These are phyloP conservation scores for Colletotrichum sp. DNA, from an alignment of 2,329 filamentous ascomycete genomes.

Conservation along the genomic window DNA sequence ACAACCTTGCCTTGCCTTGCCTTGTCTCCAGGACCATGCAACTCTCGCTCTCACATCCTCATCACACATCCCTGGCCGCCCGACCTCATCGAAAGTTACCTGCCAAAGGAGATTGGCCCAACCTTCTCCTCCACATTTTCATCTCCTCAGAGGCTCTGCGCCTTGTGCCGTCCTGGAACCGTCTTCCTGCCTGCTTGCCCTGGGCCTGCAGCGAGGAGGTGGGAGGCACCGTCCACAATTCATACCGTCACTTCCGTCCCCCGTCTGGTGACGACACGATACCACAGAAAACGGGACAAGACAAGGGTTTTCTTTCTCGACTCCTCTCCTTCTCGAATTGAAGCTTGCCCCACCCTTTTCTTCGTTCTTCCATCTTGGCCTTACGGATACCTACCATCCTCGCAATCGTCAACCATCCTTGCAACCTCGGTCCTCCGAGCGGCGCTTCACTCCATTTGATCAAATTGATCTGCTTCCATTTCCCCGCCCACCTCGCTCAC, in stretches of 20 bases:
- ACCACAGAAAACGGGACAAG: neutral
- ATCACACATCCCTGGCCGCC: neutral
- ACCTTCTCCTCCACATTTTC: neutral
- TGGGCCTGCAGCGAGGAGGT: neutral
- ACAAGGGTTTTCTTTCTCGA: neutral
- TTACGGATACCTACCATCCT: neutral
- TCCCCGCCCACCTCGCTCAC: neutral
- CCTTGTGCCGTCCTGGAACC: neutral
- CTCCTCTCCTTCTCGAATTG: slow-evolving; percentile 12
- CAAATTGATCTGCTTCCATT: neutral
- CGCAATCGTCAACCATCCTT: neutral
- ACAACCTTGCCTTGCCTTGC: neutral
- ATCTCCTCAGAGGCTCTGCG: neutral
- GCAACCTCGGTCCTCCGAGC: slow-evolving; percentile 10
- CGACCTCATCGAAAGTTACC: neutral
- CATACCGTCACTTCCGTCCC: neutral
- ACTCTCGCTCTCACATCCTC: neutral
- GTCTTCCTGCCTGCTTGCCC: neutral
- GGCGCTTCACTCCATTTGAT: neutral
- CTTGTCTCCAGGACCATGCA: neutral
- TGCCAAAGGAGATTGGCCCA: neutral
- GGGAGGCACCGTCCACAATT: neutral
- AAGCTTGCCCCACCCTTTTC: neutral
- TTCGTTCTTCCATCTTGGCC: slow-evolving; percentile 9
- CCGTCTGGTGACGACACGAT: slow-evolving; percentile 5